These are phyloP conservation scores for Oryza glumipatula DNA, from an alignment of 176 grass and related monocot species.

Conservation along the genomic window DNA sequence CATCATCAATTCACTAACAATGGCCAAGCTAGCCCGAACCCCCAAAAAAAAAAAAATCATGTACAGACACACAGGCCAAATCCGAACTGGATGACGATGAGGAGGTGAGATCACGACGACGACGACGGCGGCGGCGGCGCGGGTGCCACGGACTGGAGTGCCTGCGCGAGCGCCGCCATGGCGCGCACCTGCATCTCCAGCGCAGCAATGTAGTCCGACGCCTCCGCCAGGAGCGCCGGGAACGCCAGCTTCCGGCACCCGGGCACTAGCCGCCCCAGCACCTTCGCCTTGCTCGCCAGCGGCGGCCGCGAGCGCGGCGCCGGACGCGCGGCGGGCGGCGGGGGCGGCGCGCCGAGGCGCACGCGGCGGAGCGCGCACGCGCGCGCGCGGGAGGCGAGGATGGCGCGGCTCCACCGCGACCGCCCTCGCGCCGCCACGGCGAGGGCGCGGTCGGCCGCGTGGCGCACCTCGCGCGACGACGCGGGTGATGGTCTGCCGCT, in stretches of 20 bases:
- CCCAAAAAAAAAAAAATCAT: background rate
- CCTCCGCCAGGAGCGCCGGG: conserved; percentile 66
- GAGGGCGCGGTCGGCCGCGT: conserved; percentile 71
- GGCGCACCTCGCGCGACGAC: conserved; percentile 39
- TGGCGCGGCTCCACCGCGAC: conserved; percentile 79
- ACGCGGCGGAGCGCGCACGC: background rate
- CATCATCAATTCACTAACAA: background rate
- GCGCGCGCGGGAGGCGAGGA: conserved; percentile 51
- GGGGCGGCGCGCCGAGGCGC: background rate
- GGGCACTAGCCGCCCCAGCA: conserved; percentile 68
- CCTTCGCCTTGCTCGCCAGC: conserved; percentile 53
- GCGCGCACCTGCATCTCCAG: conserved; percentile 93
- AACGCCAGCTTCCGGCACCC: conserved; percentile 79
- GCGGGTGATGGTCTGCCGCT: no score
- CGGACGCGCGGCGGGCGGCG: background rate
- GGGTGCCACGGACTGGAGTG: conserved; percentile 33
- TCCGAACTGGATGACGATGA: background rate
- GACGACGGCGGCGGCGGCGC: background rate
- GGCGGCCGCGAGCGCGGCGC: background rate
- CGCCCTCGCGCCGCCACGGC: conserved; percentile 62
- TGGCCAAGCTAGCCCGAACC: background rate
- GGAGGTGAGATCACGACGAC: background rate
- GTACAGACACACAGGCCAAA: background rate
- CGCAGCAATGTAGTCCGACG: conserved; percentile 79
- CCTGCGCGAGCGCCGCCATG: conserved; percentile 68